Base-by-base conservation (phyloP, 1,284 basidiomycete genomes). In the Cryptococcus sp. region DNA sequence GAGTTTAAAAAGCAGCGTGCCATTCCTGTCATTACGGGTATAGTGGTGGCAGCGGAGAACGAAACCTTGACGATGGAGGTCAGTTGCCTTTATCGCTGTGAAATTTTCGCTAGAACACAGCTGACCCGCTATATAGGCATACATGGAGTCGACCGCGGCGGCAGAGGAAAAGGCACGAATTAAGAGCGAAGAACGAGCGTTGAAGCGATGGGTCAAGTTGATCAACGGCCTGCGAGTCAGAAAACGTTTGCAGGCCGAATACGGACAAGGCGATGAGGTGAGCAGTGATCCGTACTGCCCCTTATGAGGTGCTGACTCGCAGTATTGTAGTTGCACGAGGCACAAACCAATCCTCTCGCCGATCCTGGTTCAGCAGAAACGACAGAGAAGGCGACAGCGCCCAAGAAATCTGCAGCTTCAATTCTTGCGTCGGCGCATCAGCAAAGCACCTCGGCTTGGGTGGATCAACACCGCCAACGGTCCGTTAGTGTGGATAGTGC, bases 1-100 rank as follows among this genome's bases (percentile, higher is more conserved):
- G 95, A 98, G 77, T 99, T 99, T 80, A 78, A 78, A 57, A 89
- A 88, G 69, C 94, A 93, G 75, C 86, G 90, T 19, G 93, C 94
- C 0, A 86, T 86, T 57, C 95, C 95, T 5, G 82, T 92, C 63
- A 81, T 96, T 48, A 85, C 86, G 34, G 95, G 95, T 20, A 84
- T 98, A 17, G 93, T 99, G 17, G 83, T 94, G 17, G 90, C 94
- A 10, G 81, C 82, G 48, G 91, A 93, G 75, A 86, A 92, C 65
- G 88, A 92, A 73, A 80, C 83, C 5, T 73, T 82, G 5, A 75
- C 96, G n/a, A 78, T 92, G 41, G 90, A 94, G 80, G 91, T 90
- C 71, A 61, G 82, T 66, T 16, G 41, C 8, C 41, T n/a, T 10
- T 17, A 13, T 19, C 25, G n/a, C 11, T 13, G 38, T n/a, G 5